These are phyloP conservation scores for Candida vaughaniae DNA, from an alignment of 805 yeast genomes.

Conservation along the genomic window DNA sequence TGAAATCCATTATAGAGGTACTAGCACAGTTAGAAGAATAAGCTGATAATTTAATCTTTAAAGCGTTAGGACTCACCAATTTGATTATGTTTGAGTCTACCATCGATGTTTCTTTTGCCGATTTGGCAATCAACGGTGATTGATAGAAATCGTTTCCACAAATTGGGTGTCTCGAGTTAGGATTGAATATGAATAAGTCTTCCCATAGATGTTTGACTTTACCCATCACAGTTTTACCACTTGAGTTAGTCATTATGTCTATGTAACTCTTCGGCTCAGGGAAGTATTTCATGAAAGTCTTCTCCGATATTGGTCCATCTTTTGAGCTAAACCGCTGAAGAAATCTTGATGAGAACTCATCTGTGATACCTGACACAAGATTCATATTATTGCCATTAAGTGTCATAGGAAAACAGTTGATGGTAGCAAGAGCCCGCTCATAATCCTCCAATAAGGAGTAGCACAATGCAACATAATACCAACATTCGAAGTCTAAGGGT, in stretches of 20 bases:
- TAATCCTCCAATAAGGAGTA: constrained; percentile 58
- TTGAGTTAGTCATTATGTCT: background rate
- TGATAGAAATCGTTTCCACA: constrained; percentile 34
- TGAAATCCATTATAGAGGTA: constrained; percentile 32
- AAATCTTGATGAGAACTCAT: constrained; percentile 23
- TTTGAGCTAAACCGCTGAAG: constrained; percentile 15
- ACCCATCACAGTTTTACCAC: constrained; percentile 15
- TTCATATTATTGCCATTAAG: constrained; percentile 35
- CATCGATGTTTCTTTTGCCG: constrained; percentile 34
- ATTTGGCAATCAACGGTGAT: constrained; percentile 33
- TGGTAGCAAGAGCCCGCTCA: constrained; percentile 58
- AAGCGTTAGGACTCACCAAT: constrained; percentile 26
- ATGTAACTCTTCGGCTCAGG: constrained; percentile 23
- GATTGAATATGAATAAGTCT: constrained; percentile 26
- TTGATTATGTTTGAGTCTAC: constrained; percentile 31
- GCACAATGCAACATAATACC: constrained; percentile 64
- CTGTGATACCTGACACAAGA: constrained; percentile 23
- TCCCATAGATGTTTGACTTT: constrained; percentile 35
- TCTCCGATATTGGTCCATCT: constrained; percentile 26
- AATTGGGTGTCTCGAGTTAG: constrained; percentile 34
- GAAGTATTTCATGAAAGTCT: constrained; percentile 25
- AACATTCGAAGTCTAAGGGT: constrained; percentile 75
- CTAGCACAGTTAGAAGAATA: constrained; percentile 28
- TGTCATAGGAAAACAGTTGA: constrained; percentile 69
- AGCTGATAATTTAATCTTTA: constrained; percentile 27